Evolutionary conservation across 2,329 filamentous ascomycete species (phyloP).

Genomic region (Venturia oleaginea): DNA sequence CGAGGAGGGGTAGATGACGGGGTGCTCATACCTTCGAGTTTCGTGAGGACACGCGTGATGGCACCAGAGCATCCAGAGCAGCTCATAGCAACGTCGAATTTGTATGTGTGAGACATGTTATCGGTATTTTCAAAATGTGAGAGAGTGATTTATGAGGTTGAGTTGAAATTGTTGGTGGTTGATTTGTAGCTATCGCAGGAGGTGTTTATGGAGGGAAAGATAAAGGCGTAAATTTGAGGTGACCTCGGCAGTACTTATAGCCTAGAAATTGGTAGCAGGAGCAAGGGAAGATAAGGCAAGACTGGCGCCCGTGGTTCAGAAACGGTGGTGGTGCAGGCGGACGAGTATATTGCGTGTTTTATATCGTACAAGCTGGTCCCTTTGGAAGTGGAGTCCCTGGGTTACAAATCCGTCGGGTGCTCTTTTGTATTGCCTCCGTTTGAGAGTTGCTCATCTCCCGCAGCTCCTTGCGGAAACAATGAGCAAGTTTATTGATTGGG

Average conservation of each 20-base stretch:
- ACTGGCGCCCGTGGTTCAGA: neutral
- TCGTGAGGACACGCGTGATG: constrained; percentile 83
- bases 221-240: neutral
- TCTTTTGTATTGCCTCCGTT: neutral
- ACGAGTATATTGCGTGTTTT: neutral
- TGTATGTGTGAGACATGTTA: constrained; percentile 75
- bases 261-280: neutral
- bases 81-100: constrained; percentile 90
- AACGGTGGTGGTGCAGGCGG: neutral
- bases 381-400: neutral
- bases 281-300: neutral
- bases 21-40: constrained; percentile 65
- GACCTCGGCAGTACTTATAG: neutral
- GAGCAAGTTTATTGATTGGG: constrained; percentile 4
- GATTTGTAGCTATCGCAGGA: too few relatives aligned
- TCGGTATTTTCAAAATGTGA: neutral
- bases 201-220: too few relatives aligned
- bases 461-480: neutral
- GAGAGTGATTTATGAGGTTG: neutral
- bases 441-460: neutral
- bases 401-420: neutral
- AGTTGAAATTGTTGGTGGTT: neutral
- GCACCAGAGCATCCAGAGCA: constrained; percentile 95
- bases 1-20: constrained; percentile 5
- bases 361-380: neutral